Conservation (phyloP, 768 basidiomycete species). For the Cubamyces sp. region DNA sequence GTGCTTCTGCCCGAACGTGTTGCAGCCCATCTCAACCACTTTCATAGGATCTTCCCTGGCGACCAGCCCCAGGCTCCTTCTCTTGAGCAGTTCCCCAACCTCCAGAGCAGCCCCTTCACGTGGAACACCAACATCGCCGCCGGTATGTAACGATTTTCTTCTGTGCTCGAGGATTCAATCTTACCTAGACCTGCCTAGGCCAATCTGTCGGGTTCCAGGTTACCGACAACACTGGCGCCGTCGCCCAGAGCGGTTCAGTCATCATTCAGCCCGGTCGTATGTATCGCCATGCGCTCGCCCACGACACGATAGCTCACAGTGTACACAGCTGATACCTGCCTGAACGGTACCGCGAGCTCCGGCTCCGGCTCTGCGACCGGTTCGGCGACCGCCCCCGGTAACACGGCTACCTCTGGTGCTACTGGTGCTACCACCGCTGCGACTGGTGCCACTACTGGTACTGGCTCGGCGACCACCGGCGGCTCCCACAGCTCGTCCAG, state of each 20-base stretch:
- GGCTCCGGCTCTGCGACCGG: conserved; percentile 3
- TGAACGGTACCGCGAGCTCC: conserved; percentile 32
- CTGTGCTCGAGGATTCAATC: not conserved
- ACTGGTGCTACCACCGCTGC: conserved; percentile 3
- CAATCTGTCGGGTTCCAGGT: conserved; percentile 59
- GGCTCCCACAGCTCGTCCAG: conserved; percentile 9
- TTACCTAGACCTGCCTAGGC: conserved; percentile 37
- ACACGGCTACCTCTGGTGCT: not conserved
- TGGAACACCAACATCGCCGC: conserved; percentile 58
- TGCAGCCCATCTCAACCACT: not conserved
- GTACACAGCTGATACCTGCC: conserved; percentile 41
- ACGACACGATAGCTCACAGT: conserved; percentile 12
- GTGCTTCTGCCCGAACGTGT: not conserved
- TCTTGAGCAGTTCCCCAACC: conserved; percentile 50
- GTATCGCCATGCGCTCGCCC: conserved; percentile 32
- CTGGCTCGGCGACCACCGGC: conserved; percentile 2
- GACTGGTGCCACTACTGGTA: conserved; percentile 3
- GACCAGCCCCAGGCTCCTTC: conserved; percentile 46
- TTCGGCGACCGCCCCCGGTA: not conserved
- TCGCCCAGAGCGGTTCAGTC: conserved; percentile 57
- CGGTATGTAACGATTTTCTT: conserved; percentile 40
- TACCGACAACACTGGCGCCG: conserved; percentile 59
- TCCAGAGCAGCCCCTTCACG: conserved; percentile 45
- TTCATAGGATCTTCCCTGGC: conserved; percentile 58
- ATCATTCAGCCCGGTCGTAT: conserved; percentile 52